Evolutionary conservation across 2,329 filamentous ascomycete species (phyloP).

Genomic region (Fusarium sp.): DNA sequence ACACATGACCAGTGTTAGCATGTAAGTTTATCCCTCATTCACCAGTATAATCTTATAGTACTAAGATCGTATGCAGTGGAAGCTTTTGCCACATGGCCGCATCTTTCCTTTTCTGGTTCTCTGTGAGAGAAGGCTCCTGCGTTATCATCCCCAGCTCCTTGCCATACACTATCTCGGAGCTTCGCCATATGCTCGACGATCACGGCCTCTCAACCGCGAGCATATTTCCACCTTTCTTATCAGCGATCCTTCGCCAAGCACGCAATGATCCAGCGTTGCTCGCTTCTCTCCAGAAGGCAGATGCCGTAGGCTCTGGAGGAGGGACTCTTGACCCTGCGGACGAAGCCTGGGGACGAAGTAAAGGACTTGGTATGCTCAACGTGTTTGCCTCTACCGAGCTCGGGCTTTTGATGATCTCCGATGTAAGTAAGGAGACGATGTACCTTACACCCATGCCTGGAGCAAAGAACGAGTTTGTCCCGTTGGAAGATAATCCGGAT

Average conservation of each 20-base stretch:
- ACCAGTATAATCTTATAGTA: accelerated
- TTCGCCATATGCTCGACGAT: conserved; percentile 20
- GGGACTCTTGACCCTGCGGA: conserved; percentile 12
- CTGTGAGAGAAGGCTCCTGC: conserved; percentile 21
- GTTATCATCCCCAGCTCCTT: conserved; percentile 29
- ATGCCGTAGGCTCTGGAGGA: conserved; percentile 19
- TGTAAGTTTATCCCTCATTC: not conserved
- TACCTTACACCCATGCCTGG: conserved; percentile 6
- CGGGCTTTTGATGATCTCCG: conserved; percentile 9
- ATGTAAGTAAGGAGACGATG: not conserved
- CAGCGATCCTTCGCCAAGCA: conserved; percentile 25
- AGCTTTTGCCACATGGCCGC: conserved; percentile 39
- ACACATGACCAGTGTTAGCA: not conserved
- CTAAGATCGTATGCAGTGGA: conserved; percentile 22
- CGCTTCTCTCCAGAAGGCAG: conserved; percentile 7
- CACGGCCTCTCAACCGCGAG: conserved; percentile 13
- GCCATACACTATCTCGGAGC: conserved; percentile 20
- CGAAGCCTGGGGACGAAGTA: conserved; percentile 25
- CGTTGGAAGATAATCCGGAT: not conserved
- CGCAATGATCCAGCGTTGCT: conserved; percentile 25
- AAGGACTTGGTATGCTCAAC: conserved; percentile 23
- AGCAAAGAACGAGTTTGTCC: conserved; percentile 20
- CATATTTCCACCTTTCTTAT: conserved; percentile 26
- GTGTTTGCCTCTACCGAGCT: conserved; percentile 37
- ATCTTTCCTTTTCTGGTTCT: conserved; percentile 4